Percentiles rank a stretch among this genome's conserved stretches.
Conservation (phyloP, 768 basidiomycete species). For the Lactarius akahatsu region DNA sequence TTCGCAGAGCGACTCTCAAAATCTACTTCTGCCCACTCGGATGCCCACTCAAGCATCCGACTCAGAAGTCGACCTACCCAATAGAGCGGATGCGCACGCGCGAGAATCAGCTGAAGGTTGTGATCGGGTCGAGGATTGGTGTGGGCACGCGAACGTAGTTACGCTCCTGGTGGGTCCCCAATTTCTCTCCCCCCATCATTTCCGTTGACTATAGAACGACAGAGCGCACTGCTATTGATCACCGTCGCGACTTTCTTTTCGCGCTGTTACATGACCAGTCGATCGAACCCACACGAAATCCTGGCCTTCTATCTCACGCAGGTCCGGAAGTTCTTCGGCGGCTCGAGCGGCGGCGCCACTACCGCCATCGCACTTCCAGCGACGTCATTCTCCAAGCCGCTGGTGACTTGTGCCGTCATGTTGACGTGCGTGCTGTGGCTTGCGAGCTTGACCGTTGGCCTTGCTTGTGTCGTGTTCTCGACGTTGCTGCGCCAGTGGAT, state of each 20-base stretch:
- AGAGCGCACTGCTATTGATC: constrained; percentile 10
- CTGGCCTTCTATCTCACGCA: neutral
- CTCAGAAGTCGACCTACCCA: neutral
- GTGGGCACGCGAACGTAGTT: constrained; percentile 1
- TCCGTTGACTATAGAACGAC: neutral
- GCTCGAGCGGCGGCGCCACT: neutral
- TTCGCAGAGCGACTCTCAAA: neutral
- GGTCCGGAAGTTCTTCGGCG: neutral
- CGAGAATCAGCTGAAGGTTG: neutral
- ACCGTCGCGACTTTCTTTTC: constrained; percentile 5
- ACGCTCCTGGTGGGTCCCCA: constrained; percentile 7
- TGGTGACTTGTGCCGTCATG: neutral
- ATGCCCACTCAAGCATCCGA: neutral
- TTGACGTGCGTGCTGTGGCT: constrained; percentile 10
- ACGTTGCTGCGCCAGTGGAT: neutral
- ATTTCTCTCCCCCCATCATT: neutral
- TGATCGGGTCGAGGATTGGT: neutral
- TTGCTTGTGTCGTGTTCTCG: constrained; percentile 1
- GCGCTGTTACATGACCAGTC: neutral
- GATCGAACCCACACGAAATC: neutral
- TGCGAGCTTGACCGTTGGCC: constrained; percentile 8
- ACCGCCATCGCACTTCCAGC: neutral
- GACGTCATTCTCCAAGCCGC: neutral
- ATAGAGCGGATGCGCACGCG: neutral
- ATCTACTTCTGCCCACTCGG: neutral